Base-by-base conservation (phyloP, 139 green algal genomes). In the Chlorella sp. region DNA sequence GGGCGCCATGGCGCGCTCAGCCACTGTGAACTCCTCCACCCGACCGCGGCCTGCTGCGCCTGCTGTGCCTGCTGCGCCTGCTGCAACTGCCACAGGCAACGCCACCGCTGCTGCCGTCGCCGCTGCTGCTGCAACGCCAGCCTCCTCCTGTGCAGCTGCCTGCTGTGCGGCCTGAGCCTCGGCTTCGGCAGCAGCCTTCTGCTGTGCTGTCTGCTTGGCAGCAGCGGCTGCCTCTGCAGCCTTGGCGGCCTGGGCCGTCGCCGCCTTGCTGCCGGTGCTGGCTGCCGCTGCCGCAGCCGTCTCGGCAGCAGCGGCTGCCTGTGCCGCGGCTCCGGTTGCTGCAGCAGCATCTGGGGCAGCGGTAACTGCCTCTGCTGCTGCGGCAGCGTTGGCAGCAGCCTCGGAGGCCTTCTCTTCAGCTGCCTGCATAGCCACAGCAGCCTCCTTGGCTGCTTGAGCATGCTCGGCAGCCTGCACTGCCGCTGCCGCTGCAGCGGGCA, bases 251-350 rank as follows among this genome's bases (percentile, higher is more conserved):
- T 51, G 32, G 7, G 36, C n/a, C 18, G 47, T 47, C 60, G 47
- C 73, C 69, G n/a, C 36, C 69, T 75, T 64, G 70, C 70, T 38
- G 28, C 39, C 39, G 12, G 70, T 32, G 41, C 28, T 18, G 4
- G 17, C 73, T 62, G 73, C 73, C n/a, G 73, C n/a, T 3, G 32
- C 7, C 12, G n/a, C 21, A 30, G 73, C 73, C 20, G 28, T 32
- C 47, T 80, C 73, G 30, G 73, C 73, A 47, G 73, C 73, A 65
- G 72, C n/a, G 18, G 73, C 28, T 17, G 73, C 73, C 69, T 75
- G 32, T 44, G 47, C 73, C 1, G 26, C 47, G 38, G 47, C 47
- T 20, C 39, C 70, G 23, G 47, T 30, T 20, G 44, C 47, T 25
- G 73, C 73, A 6, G 44, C 20, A 16, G 72, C 44, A 44, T 13